Percentiles rank a stretch among this genome's conserved stretches.
Evolutionary conservation across 257 asterid species (phyloP).

Genomic region (Jaltomata sinuosa): DNA sequence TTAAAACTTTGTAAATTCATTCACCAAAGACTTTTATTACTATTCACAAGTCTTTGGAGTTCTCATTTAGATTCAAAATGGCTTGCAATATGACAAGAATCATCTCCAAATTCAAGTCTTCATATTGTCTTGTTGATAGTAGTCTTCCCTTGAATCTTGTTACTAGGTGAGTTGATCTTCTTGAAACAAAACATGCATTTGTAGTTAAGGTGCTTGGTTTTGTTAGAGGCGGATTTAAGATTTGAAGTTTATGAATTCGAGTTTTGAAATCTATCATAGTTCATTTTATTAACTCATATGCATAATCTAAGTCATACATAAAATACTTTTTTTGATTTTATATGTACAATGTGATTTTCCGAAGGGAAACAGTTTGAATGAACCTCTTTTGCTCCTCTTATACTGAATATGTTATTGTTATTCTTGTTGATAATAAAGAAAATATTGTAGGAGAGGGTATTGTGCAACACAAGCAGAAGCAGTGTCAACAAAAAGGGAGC

Average conservation of each 20-base stretch:
- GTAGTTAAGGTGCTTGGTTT: not conserved
- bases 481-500: not conserved
- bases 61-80: not conserved
- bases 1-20: not conserved
- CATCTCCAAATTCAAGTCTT: not conserved
- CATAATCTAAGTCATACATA: too few relatives aligned
- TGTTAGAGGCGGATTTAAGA: too few relatives aligned
- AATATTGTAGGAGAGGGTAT: not conserved
- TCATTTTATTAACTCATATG: too few relatives aligned
- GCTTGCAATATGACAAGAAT: not conserved
- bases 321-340: too few relatives aligned
- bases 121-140: not conserved
- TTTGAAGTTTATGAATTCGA: too few relatives aligned
- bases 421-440: not conserved
- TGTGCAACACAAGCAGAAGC: not conserved
- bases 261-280: too few relatives aligned
- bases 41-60: not conserved
- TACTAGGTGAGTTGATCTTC: not conserved
- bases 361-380: too few relatives aligned
- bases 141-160: not conserved
- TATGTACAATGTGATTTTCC: too few relatives aligned
- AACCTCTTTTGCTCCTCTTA: not conserved
- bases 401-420: not conserved
- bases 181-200: not conserved
- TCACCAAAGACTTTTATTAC: not conserved